Evolutionary conservation across 2,329 filamentous ascomycete species (phyloP).

Genomic region (Diplodia sapinea): DNA sequence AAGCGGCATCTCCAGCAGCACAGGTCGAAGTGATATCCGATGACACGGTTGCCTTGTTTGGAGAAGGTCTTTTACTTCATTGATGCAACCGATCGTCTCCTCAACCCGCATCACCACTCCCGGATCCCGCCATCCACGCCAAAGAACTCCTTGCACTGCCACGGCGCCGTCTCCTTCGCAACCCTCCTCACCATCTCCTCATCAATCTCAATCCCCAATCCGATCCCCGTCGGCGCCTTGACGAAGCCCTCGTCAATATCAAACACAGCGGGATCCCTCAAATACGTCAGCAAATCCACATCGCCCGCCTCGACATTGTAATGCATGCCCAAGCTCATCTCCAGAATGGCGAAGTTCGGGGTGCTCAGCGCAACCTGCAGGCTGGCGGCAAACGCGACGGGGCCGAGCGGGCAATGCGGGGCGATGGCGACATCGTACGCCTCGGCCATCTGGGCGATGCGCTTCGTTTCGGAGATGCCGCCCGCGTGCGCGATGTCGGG

Average conservation of each 20-base stretch:
- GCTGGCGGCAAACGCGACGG: constrained; percentile 73
- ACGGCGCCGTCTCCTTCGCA: constrained; percentile 65
- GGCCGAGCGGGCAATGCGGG: constrained; percentile 75
- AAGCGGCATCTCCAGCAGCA: too few relatives aligned
- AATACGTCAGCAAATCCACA: constrained; percentile 62
- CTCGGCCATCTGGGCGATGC: constrained; percentile 74
- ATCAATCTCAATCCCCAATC: constrained; percentile 71
- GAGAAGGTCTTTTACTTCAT: too few relatives aligned
- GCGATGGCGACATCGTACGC: constrained; percentile 75
- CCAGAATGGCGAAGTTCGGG: constrained; percentile 72
- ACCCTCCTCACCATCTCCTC: constrained; percentile 69
- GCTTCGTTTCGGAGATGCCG: constrained; percentile 72
- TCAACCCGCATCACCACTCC: background rate
- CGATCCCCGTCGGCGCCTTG: constrained; percentile 62
- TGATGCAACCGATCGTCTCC: too few relatives aligned
- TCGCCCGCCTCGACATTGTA: constrained; percentile 62
- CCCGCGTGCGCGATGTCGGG: constrained; percentile 75
- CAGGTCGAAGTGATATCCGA: too few relatives aligned
- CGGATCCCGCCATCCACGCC: background rate
- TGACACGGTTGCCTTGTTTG: too few relatives aligned
- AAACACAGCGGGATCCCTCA: constrained; percentile 69
- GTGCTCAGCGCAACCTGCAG: constrained; percentile 68
- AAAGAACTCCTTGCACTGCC: constrained; percentile 59
- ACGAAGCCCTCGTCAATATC: constrained; percentile 70
- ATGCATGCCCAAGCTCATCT: constrained; percentile 81